Evolutionary conservation across 495 filamentous ascomycete species (phyloP).

Genomic region (Astrothelium subdiscretum): DNA sequence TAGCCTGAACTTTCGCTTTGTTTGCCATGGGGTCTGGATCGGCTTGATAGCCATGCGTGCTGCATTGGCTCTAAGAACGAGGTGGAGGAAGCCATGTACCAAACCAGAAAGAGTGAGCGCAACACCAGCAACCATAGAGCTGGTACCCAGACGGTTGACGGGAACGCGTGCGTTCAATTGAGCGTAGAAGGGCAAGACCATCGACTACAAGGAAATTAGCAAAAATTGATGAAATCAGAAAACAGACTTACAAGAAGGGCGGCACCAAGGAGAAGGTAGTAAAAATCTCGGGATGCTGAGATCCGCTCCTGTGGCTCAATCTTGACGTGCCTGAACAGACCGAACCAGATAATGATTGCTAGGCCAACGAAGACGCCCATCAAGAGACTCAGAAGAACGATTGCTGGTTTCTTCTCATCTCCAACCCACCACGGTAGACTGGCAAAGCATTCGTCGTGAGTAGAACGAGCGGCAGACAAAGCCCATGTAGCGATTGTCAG

Average conservation of each 20-base stretch:
- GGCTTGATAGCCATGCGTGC: slow-evolving; percentile 2
- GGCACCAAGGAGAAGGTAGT: not conserved
- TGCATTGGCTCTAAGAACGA: not conserved
- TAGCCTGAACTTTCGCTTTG: not conserved
- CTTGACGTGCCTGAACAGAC: not conserved
- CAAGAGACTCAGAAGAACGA: not conserved
- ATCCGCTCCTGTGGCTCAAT: not conserved
- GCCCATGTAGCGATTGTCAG: not conserved
- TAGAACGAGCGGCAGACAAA: not conserved
- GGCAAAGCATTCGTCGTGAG: not conserved
- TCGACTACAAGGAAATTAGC: not conserved
- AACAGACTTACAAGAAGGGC: not conserved
- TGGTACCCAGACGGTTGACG: not conserved
- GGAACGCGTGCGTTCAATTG: not conserved
- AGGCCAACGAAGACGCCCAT: not conserved
- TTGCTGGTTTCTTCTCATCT: not conserved
- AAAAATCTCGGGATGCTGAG: not conserved
- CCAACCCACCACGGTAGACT: not conserved
- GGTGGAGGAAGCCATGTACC: not conserved
- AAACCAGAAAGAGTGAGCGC: not conserved
- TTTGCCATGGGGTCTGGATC: not conserved
- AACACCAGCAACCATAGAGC: not conserved
- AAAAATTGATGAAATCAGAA: not conserved
- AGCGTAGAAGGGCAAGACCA: not conserved
- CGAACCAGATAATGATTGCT: not conserved